These are phyloP conservation scores for Fusarium sp. DNA, from an alignment of 2,329 filamentous ascomycete genomes.

Conservation along the genomic window DNA sequence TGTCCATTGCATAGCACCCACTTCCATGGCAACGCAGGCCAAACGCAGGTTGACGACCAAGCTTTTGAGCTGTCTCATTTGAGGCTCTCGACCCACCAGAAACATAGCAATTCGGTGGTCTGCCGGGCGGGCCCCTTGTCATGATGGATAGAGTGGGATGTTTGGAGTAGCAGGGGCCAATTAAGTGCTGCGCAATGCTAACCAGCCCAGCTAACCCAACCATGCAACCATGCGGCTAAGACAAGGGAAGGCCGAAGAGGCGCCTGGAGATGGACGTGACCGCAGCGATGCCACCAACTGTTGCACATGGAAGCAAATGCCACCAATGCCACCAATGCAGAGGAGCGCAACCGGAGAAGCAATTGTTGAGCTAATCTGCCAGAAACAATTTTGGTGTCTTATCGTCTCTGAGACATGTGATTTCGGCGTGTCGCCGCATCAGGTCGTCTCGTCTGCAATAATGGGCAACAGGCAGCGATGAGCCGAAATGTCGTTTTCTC, in stretches of 20 bases:
- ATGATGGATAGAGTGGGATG: constrained; percentile 41
- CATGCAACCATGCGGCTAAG: constrained; percentile 45
- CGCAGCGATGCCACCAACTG: constrained; percentile 36
- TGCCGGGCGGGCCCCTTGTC: constrained; percentile 35
- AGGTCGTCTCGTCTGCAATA: constrained; percentile 4
- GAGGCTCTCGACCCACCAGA: constrained; percentile 34
- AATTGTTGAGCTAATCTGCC: too few species aligned
- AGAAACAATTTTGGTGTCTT: constrained; percentile 12
- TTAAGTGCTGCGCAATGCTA: constrained; percentile 44
- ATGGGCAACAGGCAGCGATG: constrained; percentile 24
- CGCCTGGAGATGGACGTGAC: constrained; percentile 45
- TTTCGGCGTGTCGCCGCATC: constrained; percentile 22
- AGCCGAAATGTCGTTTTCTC: constrained; percentile 12
- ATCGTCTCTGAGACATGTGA: constrained; percentile 26
- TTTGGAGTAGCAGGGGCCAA: constrained; percentile 37
- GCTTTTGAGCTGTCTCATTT: too few species aligned
- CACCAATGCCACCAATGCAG: constrained; percentile 23
- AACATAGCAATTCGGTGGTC: constrained; percentile 20
- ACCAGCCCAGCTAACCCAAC: constrained; percentile 15
- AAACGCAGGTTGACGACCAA: too few species aligned
- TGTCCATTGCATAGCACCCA: constrained; percentile 18
- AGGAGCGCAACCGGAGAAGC: too few species aligned
- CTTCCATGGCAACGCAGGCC: constrained; percentile 29
- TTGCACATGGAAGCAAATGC: constrained; percentile 37
- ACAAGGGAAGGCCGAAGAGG: constrained; percentile 38